Conservation (phyloP, 306 rosid species). For the Boehmeria nivea region DNA sequence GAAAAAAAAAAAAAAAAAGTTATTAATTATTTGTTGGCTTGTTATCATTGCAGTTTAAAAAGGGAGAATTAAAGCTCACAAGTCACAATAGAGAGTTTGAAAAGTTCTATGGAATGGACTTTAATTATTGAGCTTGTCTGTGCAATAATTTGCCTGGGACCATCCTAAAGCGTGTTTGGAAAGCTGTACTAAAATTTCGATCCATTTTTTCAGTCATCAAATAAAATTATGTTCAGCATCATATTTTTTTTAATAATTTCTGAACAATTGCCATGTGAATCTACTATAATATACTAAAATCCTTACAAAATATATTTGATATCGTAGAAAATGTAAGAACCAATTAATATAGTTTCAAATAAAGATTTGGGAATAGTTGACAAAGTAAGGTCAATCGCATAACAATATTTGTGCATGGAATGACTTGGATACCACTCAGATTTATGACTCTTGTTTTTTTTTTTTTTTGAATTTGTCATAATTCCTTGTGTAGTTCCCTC, state of each 20-base stretch:
- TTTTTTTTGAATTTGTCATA: no score
- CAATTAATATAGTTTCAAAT: no score
- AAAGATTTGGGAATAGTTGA: slow-evolving; percentile 1
- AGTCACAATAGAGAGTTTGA: not conserved
- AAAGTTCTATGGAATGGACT: not conserved
- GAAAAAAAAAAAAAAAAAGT: no score
- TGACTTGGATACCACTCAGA: slow-evolving; percentile 17
- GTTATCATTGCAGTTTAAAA: no score
- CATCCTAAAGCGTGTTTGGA: slow-evolving; percentile 19
- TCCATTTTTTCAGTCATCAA: no score
- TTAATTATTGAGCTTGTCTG: not conserved
- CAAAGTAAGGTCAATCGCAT: not conserved
- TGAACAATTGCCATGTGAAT: not conserved
- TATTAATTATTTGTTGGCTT: no score
- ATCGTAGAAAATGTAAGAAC: not conserved
- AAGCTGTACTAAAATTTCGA: no score
- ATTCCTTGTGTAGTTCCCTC: no score
- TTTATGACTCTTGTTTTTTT: not conserved
- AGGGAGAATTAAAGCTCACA: not conserved
- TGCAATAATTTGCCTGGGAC: not conserved
- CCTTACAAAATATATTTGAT: slow-evolving; percentile 2
- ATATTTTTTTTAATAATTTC: no score
- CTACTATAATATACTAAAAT: not conserved
- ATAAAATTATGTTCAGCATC: no score
- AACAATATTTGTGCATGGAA: not conserved